Evolutionary conservation across 139 green algal genomes (phyloP), one percentile per base, ranked within the genome.

Genomic region (Micromonas commoda): DNA sequence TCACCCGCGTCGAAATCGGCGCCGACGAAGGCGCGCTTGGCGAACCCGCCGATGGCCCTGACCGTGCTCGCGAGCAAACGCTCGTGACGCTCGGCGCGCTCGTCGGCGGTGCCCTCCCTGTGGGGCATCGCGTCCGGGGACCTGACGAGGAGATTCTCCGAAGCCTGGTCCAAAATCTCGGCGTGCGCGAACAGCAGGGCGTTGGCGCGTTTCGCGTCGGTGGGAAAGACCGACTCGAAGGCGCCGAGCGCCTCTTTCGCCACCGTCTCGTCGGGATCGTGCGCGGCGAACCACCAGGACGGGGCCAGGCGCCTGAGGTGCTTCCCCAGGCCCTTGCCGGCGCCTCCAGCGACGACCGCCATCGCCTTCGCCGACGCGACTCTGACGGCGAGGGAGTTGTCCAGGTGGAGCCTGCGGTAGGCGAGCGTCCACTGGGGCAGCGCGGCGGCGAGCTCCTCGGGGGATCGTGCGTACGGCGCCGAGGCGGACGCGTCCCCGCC

Each of bases 201-300:
- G 28, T 52, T 52, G 0, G 71, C 51, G 0, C 71, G 71, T 26
- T 61, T 57, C 52, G 20, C 28, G 24, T 67, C n/a, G 23, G 28
- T 77, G 19, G 39, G 28, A 29, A 77, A 77, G 21, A 33, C 52
- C 51, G 13, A 32, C 45, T 38, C 51, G 52, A 77, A 68, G 3
- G 28, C 71, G 3, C 13, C 29, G 26, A 20, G n/a, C 51, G 71
- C 71, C 16, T 28, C 71, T 19, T 39, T 5, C 26, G 45, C 45
- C 39, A 68, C 53, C n/a, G 67, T 29, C 2, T 19, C 28, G 29
- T 37, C 23, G 0, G 29, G 28, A 29, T 77, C 71, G 52, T 61
- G 34, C 52, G 21, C 38, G 31, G 52, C 52, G 51, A 35, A 24
- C 28, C 60, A 29, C 29, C 52, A 69, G 9, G 29, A 2, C 9